Base-by-base conservation (phyloP, 176 grass and related monocot genomes). In the Paspalum notatum region DNA sequence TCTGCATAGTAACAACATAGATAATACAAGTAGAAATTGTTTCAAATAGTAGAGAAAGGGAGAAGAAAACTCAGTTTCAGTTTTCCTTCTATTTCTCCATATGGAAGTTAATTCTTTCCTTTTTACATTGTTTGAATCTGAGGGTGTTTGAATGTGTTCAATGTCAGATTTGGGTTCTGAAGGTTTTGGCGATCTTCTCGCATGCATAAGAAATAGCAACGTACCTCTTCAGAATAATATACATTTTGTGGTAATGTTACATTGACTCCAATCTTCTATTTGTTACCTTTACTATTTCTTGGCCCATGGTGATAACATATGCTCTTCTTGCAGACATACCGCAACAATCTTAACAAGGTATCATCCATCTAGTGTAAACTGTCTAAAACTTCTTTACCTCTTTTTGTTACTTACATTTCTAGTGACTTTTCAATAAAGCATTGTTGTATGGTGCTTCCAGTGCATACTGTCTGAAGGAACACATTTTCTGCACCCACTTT, bases 331-430 rank as follows among this genome's bases (percentile, higher is more conserved):
- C 90, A 99, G 96, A 99, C 93, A 4, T 99, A 86, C 53, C 90
- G 96, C 61, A 99, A 99, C 84, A 99, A 99, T 80, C 96, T 99
- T 75, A 99, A 99, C 82, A 99, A 99, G 96, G 96, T 95, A 99
- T 56, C 70, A 15, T 72, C 66, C 70, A 49, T 58, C 18, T 55
- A 18, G 26, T 53, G 47, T 57, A 82, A 80, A 66, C 17, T 73
- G 25, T 54, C 10, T 67, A 44, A 65, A 79, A 49, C 39, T 66
- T 32, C 18, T 63, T 63, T 22, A 44, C 51, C 44, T 49, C 0
- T 44, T 43, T 66, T 61, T 63, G 16, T 41, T 72, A 78, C 26
- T 70, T 83, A 24, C 47, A 44, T 74, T 88, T 73, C 32, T 62
- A 55, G 37, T 84, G 54, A 54, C 12, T 80, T 68, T 63, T 13